Percentiles rank a stretch among this genome's conserved stretches.
phyloP scores from a whole-genome alignment of 139 green algal genomes.

The Haematococcus sp. region DNA sequence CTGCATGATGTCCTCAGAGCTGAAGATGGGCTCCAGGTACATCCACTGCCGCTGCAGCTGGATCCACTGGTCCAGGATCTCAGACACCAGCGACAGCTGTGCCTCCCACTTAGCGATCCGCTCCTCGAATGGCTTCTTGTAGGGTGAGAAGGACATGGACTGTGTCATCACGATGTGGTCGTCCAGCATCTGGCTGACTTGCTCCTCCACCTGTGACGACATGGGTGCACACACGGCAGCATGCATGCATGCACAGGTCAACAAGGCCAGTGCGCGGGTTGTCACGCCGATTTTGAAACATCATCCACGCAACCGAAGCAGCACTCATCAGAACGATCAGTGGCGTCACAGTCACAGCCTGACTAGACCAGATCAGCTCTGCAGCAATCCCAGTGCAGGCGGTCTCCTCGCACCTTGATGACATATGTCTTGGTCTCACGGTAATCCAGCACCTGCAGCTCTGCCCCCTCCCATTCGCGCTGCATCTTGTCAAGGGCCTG shows the following conservation, averaged over 20 bases:
- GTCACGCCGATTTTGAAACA: too few species aligned
- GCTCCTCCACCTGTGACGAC: constrained; percentile 61
- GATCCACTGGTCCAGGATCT: constrained; percentile 81
- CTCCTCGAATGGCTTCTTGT: constrained; percentile 84
- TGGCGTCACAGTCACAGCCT: too few species aligned
- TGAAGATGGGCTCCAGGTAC: constrained; percentile 89
- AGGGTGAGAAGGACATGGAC: constrained; percentile 59
- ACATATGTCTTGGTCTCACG: constrained; percentile 74
- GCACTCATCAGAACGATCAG: too few species aligned
- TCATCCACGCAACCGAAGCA: too few species aligned
- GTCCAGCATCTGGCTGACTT: constrained; percentile 75
- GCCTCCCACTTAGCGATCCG: constrained; percentile 72
- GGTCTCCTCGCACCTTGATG: constrained; percentile 63
- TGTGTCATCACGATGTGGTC: constrained; percentile 85
- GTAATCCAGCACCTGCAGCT: constrained; percentile 73
- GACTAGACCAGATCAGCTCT: too few species aligned
- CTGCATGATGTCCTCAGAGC: constrained; percentile 75
- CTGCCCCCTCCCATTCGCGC: constrained; percentile 66
- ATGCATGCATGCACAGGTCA: too few species aligned
- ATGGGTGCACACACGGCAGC: too few species aligned
- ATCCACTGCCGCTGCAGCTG: constrained; percentile 75
- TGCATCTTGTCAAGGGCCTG: constrained; percentile 77
- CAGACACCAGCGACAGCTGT: constrained; percentile 62
- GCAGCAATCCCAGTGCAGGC: too few species aligned
- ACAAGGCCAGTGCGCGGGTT: too few species aligned